Base-by-base conservation (phyloP, 208 protist genomes). In the Phytomonas sp. region DNA sequence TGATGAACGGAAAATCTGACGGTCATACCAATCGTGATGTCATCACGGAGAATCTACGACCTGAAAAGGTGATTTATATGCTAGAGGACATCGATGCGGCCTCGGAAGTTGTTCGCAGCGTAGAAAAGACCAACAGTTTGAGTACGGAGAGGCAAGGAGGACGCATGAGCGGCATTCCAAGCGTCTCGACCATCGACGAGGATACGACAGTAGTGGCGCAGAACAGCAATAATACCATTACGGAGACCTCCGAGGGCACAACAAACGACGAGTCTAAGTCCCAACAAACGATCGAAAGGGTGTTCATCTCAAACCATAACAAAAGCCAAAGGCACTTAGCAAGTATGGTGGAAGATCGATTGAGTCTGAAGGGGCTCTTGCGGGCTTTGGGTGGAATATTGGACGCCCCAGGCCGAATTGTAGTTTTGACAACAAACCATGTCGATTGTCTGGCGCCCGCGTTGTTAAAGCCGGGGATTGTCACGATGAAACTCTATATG, bases 401-500 rank as follows among this genome's bases (percentile, higher is more conserved):
- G 3, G 83, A 93, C 66, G 70, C 83, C 16, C 96, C 98, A 6
- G 87, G 89, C 49, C 83, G 92, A 29, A 90, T 98, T 29, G 75
- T 98, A 32, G 79, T 98, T 30, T 94, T 98, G 88, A 98, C 95
- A 5, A 98, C 93, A n/a, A 98, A 98, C 76, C 92, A 97, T 76
- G 78, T 94, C 32, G 93, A 98, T 34, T 78, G 86, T 61, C 81
- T 98, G 8, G 80, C 95, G 68, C 79, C 86, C 7, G 87, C 91
- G 4, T 70, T 98, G n/a, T 63, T 94, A 23, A 78, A 88, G 31
- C 91, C 91, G 14, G 95, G 95, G 14, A 83, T 96, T 63, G 75
- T 96, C 68, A 96, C 95, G 67, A 88, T 97, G 81, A 90, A 92
- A 68, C 78, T 96, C 61, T 71, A 94, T 75, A 88, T 98, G 79